Evolutionary conservation across 2,329 filamentous ascomycete genomes (phyloP).

Genomic region (Pseudogymnoascus sp.): DNA sequence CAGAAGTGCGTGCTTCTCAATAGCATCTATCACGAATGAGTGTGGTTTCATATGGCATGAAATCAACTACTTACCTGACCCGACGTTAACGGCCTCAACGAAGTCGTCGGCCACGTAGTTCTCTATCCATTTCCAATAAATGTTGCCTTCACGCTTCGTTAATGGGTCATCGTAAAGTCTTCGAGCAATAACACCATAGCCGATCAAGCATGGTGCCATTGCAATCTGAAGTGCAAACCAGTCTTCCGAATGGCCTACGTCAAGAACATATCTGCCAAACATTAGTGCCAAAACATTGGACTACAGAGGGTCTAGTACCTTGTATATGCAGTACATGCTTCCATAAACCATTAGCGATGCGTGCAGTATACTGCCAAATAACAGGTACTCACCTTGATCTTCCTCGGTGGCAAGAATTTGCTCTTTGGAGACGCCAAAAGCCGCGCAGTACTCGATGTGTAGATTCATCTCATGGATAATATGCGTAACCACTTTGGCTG

Average conservation of each 20-base stretch:
- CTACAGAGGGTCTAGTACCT: slow-evolving; percentile 21
- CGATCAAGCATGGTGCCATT: slow-evolving; percentile 79
- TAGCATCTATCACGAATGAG: slow-evolving; percentile 42
- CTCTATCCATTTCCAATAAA: slow-evolving; percentile 85
- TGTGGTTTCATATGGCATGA: background rate
- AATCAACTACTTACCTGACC: slow-evolving; percentile 48
- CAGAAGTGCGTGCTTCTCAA: slow-evolving; percentile 65
- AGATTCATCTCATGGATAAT: slow-evolving; percentile 73
- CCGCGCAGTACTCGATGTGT: slow-evolving; percentile 73
- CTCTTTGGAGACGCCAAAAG: slow-evolving; percentile 65
- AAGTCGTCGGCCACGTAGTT: slow-evolving; percentile 83
- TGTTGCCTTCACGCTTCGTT: slow-evolving; percentile 57
- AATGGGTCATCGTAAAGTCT: slow-evolving; percentile 55
- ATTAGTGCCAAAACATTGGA: background rate
- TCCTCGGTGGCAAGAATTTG: slow-evolving; percentile 69
- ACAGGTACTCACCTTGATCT: slow-evolving; percentile 48
- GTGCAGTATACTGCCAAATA: background rate
- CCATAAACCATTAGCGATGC: slow-evolving; percentile 11
- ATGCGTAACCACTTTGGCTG: slow-evolving; percentile 63
- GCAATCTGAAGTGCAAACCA: slow-evolving; percentile 81
- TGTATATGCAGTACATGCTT: slow-evolving; percentile 72
- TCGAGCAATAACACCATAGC: slow-evolving; percentile 72
- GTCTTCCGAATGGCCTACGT: slow-evolving; percentile 79
- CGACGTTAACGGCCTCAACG: slow-evolving; percentile 57
- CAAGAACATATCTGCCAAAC: slow-evolving; percentile 62